phyloP scores from a whole-genome alignment of 495 filamentous ascomycete genomes.

The Penicillium diatomitis region DNA sequence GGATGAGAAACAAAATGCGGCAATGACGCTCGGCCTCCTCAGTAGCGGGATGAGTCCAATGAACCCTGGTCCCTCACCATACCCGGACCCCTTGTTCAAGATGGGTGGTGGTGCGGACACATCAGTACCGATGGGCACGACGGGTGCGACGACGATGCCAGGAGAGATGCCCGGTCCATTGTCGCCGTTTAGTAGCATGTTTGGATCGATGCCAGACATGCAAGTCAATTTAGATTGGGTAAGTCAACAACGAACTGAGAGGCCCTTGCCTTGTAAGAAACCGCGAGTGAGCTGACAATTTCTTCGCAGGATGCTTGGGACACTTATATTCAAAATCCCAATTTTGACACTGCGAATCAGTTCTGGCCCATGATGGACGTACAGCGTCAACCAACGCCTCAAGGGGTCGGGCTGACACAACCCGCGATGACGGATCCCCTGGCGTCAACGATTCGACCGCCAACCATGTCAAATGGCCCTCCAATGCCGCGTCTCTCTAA shows the following conservation, averaged over 20 bases:
- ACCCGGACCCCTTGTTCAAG: constrained; percentile 24
- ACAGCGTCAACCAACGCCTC: constrained; percentile 18
- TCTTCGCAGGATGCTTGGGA: constrained; percentile 45
- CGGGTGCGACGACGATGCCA: constrained; percentile 5
- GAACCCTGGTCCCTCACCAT: constrained; percentile 28
- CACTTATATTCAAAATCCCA: constrained; percentile 44
- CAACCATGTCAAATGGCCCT: constrained; percentile 4
- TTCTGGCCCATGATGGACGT: constrained; percentile 39
- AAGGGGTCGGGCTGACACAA: constrained; percentile 10
- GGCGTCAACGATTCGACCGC: background rate
- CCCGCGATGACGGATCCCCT: constrained; percentile 10
- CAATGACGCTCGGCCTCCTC: constrained; percentile 75
- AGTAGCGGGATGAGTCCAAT: constrained; percentile 61
- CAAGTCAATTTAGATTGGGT: constrained; percentile 73
- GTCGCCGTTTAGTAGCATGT: constrained; percentile 47
- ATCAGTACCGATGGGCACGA: constrained; percentile 26
- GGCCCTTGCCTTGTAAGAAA: background rate
- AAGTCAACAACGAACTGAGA: constrained; percentile 16
- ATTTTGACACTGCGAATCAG: constrained; percentile 35
- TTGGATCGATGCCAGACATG: constrained; percentile 53
- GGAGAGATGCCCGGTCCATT: constrained; percentile 26
- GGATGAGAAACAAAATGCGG: constrained; percentile 53
- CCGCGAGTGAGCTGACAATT: background rate
- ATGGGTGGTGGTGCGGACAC: constrained; percentile 14
- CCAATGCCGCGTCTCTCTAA: constrained; percentile 5